A percentile compares a stretch with the other conserved stretches of the same genome.
phyloP scores from a whole-genome alignment of 164 flowering plant genomes.

The Paratinospora sagittata region DNA sequence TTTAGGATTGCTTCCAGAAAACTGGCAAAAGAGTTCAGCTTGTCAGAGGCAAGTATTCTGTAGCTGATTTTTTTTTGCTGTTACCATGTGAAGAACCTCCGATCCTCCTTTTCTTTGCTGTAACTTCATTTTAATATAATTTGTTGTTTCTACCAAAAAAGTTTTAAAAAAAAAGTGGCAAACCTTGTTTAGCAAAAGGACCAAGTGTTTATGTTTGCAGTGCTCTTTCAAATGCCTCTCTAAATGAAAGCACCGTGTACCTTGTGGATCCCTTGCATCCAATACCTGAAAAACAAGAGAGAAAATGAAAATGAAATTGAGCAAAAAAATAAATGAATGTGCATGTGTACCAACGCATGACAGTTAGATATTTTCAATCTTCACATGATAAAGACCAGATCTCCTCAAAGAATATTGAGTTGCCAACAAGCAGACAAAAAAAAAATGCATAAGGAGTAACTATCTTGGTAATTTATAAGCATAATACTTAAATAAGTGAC shows the following conservation, averaged over 20 bases:
- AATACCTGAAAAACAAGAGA: slow-evolving; percentile 46
- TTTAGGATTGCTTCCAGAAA: too few relatives aligned
- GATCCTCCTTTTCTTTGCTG: too few relatives aligned
- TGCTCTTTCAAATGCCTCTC: slow-evolving; percentile 92
- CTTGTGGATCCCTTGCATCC: slow-evolving; percentile 99
- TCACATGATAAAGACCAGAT: neutral
- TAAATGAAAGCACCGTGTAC: slow-evolving; percentile 89
- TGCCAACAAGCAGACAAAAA: neutral
- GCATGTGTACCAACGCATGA: neutral
- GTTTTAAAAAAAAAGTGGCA: neutral
- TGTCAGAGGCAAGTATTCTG: too few relatives aligned
- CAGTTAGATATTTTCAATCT: neutral
- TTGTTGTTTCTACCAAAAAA: too few relatives aligned
- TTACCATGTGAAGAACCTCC: too few relatives aligned
- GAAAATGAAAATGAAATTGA: neutral
- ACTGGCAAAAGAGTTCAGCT: too few relatives aligned
- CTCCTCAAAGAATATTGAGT: neutral
- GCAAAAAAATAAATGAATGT: neutral
- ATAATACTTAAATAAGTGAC: neutral
- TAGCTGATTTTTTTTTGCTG: too few relatives aligned
- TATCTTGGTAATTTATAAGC: neutral
- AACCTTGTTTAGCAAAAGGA: slow-evolving; percentile 86
- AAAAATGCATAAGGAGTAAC: neutral
- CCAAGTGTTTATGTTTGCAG: slow-evolving; percentile 87
- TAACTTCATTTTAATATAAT: too few relatives aligned